Conservation (phyloP, 75 land plant genomes). For the Cunninghamia lanceolata region DNA sequence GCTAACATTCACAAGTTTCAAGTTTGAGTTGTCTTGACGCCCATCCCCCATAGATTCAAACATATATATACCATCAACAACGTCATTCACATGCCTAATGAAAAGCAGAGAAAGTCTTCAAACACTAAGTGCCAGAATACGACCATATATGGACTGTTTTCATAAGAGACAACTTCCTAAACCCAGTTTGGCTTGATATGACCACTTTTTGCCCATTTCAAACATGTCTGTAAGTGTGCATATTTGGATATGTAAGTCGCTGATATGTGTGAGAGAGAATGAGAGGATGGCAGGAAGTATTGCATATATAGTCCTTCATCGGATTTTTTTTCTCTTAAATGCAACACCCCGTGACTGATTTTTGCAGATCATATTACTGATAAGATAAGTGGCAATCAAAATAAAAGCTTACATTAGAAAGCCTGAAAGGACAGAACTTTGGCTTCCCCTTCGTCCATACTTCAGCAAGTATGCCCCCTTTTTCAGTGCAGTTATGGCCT, state of each 20-base stretch:
- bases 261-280: background rate
- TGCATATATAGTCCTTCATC: background rate
- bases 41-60: background rate
- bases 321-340: too few species aligned
- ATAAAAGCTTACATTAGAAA: conserved; percentile 61
- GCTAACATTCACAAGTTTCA: background rate
- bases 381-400: background rate
- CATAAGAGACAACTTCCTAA: background rate
- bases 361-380: background rate
- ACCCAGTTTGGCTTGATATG: background rate
- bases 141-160: background rate
- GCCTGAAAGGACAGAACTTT: conserved; percentile 80
- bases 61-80: background rate
- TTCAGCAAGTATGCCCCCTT: conserved; percentile 70
- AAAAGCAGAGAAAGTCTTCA: background rate
- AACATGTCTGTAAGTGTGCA: background rate
- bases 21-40: background rate
- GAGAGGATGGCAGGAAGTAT: background rate
- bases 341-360: background rate
- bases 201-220: background rate
- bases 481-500: conserved; percentile 80
- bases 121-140: background rate
- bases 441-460: conserved; percentile 83
- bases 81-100: background rate
- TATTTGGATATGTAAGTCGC: background rate